Evolutionary conservation across 1,284 basidiomycete genomes (phyloP).

Genomic region (Cutaneotrichosporon sp.): DNA sequence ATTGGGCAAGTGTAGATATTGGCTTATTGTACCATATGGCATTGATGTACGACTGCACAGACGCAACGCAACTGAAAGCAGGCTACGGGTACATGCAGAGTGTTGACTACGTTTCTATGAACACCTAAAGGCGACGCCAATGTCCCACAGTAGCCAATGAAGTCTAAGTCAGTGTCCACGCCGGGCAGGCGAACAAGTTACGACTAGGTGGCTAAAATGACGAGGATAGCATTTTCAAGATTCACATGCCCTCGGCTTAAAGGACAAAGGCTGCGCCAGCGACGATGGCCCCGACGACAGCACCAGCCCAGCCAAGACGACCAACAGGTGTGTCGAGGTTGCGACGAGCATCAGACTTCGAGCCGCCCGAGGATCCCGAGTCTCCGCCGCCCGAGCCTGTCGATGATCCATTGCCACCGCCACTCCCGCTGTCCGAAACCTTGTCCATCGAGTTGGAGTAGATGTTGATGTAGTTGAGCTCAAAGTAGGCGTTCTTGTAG

Average conservation of each 20-base stretch:
- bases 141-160: no score
- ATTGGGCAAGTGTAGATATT: background rate
- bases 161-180: no score
- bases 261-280: conserved; percentile 5
- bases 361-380: no score
- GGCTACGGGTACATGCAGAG: background rate
- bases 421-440: background rate
- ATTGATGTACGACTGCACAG: conserved; percentile 3
- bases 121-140: background rate
- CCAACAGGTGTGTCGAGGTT: background rate
- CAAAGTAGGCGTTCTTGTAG: conserved; percentile 70
- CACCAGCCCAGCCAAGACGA: conserved; percentile 2
- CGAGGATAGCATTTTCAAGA: no score
- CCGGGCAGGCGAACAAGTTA: no score
- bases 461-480: conserved; percentile 59
- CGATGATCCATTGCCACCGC: background rate
- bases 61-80: background rate
- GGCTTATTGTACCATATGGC: background rate
- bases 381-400: background rate
- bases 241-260: no score
- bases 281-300: background rate
- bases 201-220: no score
- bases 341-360: background rate
- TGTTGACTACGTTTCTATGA: background rate
- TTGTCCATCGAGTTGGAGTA: conserved; percentile 21